phyloP scores from a whole-genome alignment of 2,329 filamentous ascomycete genomes.

The Ascochyta rabiei region DNA sequence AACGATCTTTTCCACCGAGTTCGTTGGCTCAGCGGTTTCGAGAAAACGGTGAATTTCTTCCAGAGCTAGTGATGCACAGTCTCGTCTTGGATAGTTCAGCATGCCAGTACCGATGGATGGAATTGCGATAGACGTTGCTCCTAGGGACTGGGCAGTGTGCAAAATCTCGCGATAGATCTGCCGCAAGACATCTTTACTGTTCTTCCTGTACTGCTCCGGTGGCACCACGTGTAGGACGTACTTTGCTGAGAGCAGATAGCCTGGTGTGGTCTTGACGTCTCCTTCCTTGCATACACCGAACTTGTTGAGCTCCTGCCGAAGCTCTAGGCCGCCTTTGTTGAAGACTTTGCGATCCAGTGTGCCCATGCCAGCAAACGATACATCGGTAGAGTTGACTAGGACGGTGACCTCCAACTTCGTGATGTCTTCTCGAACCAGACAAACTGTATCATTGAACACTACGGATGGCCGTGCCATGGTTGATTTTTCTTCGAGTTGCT shows the following conservation, averaged over 20 bases:
- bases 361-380: slow-evolving; percentile 34
- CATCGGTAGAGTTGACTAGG: slow-evolving; percentile 42
- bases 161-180: slow-evolving; percentile 39
- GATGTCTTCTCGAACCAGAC: slow-evolving; percentile 41
- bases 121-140: slow-evolving; percentile 41
- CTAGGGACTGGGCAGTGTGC: slow-evolving; percentile 28
- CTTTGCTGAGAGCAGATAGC: slow-evolving; percentile 37
- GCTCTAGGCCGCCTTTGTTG: slow-evolving; percentile 32
- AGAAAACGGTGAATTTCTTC: slow-evolving; percentile 43
- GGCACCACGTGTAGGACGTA: slow-evolving; percentile 40
- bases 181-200: slow-evolving; percentile 33
- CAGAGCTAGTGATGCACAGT: slow-evolving; percentile 39
- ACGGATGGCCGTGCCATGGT: slow-evolving; percentile 32
- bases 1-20: slow-evolving; percentile 36
- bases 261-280: slow-evolving; percentile 34
- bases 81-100: slow-evolving; percentile 35
- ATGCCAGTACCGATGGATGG: slow-evolving; percentile 42
- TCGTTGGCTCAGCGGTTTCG: slow-evolving; percentile 27
- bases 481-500: slow-evolving; percentile 28
- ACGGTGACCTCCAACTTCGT: slow-evolving; percentile 41
- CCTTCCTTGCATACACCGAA: slow-evolving; percentile 37
- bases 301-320: slow-evolving; percentile 28
- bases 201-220: slow-evolving; percentile 29
- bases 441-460: slow-evolving; percentile 37
- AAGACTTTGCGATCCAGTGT: slow-evolving; percentile 41